Evolutionary conservation across 2,329 filamentous ascomycete species (phyloP), one percentile per base, ranked within the genome.

Genomic region (Ophiostoma pallidulum): DNA sequence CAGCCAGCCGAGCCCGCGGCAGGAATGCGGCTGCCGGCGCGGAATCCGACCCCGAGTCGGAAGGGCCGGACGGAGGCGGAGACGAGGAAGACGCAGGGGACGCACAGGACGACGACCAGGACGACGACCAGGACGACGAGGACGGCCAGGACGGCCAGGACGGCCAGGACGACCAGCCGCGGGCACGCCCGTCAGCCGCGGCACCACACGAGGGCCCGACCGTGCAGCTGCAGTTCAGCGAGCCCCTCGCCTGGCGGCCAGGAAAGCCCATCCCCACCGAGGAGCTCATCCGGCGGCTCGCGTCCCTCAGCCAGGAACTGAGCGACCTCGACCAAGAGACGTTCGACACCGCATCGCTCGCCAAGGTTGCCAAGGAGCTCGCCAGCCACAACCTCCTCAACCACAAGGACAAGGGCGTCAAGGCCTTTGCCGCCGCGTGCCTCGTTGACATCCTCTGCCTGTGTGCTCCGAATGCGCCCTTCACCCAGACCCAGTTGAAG

Each of bases 401-500:
- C 51, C 92, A 98, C 67, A 94, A 94, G 69, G 92, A 98, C 64
- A 85, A 83, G 55, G 92, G 92, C 48, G 89, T 98, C 54, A 84
- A 86, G 64, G 91, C 92, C 22, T 95, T 85, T 71, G 79, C 86
- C 28, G 82, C 89, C 37, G 86, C 86, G 60, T 97, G 90, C 63
- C 73, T 97, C 52, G 89, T 96, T 47, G 92, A 98, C 63, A 85
- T 98, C 56, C 77, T 98, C 62, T 84, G 86, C 58, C 75, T 98
- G 49, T 95, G 88, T 66, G 92, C 92, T 24, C 92, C 92, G 0
- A 84, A 97, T 72, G 92, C 92, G 62, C 92, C 92, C 16, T 97
- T 94, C 66, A 94, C 88, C 20, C 80, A 79, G 35, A 80, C 85
- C 51, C 90, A 97, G 68, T 75, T 97, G 53, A 95, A 94, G 82